phyloP scores from a whole-genome alignment of 1,139 yeast genomes.

The Debaryomyces fabryi region DNA sequence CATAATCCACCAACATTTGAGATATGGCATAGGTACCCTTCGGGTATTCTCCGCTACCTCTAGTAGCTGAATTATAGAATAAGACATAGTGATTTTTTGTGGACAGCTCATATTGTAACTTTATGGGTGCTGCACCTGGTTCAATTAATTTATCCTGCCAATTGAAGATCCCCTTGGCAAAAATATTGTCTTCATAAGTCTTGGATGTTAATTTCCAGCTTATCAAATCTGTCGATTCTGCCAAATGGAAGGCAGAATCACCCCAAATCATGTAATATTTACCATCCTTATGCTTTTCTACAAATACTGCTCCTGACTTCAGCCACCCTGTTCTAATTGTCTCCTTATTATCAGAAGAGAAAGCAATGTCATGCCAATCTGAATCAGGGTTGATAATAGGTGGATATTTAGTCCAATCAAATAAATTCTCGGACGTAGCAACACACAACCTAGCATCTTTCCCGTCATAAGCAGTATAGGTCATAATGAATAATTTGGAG shows the following conservation, averaged over 20 bases:
- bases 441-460: conserved; percentile 43
- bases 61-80: conserved; percentile 45
- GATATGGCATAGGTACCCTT: conserved; percentile 40
- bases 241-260: conserved; percentile 43
- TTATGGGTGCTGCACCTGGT: conserved; percentile 49
- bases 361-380: conserved; percentile 40
- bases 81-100: conserved; percentile 40
- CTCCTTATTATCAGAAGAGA: conserved; percentile 24
- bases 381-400: conserved; percentile 33
- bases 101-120: conserved; percentile 23
- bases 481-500: conserved; percentile 38
- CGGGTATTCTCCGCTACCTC: conserved; percentile 36
- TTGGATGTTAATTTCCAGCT: conserved; percentile 36
- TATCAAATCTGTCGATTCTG: conserved; percentile 37
- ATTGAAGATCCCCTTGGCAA: conserved; percentile 32
- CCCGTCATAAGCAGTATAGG: conserved; percentile 47
- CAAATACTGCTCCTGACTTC: conserved; percentile 49
- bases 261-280: conserved; percentile 52
- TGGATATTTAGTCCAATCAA: conserved; percentile 44
- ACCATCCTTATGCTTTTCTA: conserved; percentile 37
- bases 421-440: conserved; percentile 43
- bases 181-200: conserved; percentile 25
- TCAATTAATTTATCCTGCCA: conserved; percentile 46
- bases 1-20: conserved; percentile 49
- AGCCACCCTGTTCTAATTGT: conserved; percentile 41